Base-by-base conservation (phyloP, 306 rosid genomes). In the Oemleria cerasiformis region DNA sequence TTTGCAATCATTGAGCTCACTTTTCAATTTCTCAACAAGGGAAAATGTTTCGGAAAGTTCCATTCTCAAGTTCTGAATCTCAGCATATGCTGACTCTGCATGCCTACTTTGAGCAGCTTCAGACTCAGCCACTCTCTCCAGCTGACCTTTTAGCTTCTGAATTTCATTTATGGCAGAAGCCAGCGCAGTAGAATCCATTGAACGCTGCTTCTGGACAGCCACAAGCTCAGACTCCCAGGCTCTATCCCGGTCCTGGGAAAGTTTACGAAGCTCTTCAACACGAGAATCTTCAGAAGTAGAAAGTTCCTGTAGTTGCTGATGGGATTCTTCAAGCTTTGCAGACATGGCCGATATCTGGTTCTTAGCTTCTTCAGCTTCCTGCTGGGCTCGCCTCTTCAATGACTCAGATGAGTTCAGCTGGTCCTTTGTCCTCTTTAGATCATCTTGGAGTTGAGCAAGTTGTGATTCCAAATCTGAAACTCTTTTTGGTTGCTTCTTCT, bases 221-320 rank as follows among this genome's bases (percentile, higher is more conserved):
- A 88, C 92, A 15, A 93, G 92, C 67, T 93, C 98, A 20, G 96
- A 93, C 56, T 93, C 87, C 98, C 98, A 93, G 7, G 85, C 98
- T 78, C 85, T 74, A 77, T 93, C 98, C 0, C 97, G 86, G 63
- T 88, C 98, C 66, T 93, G 98, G 54, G 98, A 90, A 60, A 93
- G 76, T 72, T 81, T 79, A 16, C 84, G 84, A 43, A 88, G 88
- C 77, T 92, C 98, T 79, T 80, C 86, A 67, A 92, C 80, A 58
- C 96, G 87, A 45, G 70, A 87, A 40, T 90, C 94, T 82, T 92
- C 98, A 25, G 89, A 89, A 71, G 84, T 82, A 63, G 98, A 87
- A 43, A 88, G 76, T 41, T 92, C 96, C 23, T 68, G 12, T 70
- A 89, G 84, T 75, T 90, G 92, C 74, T 85, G 92, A 40, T 83